Evolutionary conservation across 495 filamentous ascomycete species (phyloP).

Genomic region (Xylaria grammica): DNA sequence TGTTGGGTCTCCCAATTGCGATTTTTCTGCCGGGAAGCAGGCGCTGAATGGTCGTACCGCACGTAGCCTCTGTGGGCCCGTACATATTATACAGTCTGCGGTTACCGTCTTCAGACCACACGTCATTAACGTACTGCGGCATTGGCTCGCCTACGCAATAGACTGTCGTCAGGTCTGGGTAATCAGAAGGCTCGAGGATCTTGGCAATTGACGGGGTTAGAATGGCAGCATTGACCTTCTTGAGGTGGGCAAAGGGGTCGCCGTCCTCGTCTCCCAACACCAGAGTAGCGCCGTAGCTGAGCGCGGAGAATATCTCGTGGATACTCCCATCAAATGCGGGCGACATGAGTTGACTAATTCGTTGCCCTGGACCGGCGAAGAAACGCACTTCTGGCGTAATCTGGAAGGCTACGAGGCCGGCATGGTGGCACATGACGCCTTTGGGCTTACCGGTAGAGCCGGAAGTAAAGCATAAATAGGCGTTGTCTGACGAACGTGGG

Average conservation of each 20-base stretch:
- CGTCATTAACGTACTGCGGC: conserved; percentile 33
- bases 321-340: conserved; percentile 45
- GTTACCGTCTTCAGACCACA: conserved; percentile 30
- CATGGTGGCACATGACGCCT: conserved; percentile 33
- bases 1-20: conserved; percentile 37
- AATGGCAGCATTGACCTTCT: conserved; percentile 30
- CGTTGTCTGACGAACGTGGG: conserved; percentile 17
- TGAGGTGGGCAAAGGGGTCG: conserved; percentile 33
- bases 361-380: conserved; percentile 28
- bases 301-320: conserved; percentile 46
- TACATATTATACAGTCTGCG: conserved; percentile 43
- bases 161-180: conserved; percentile 30
- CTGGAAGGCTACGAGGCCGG: conserved; percentile 33
- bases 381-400: conserved; percentile 30
- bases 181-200: conserved; percentile 29
- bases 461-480: conserved; percentile 46
- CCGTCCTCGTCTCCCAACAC: conserved; percentile 26
- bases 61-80: conserved; percentile 44
- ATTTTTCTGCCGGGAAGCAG: conserved; percentile 30
- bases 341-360: conserved; percentile 40
- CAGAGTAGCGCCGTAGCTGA: conserved; percentile 45
- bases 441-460: conserved; percentile 45
- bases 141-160: conserved; percentile 41
- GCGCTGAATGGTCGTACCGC: conserved; percentile 33
- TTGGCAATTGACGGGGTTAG: conserved; percentile 41